Conservation (phyloP, 2,329 filamentous ascomycete species). For the Fusarium scirpi region DNA sequence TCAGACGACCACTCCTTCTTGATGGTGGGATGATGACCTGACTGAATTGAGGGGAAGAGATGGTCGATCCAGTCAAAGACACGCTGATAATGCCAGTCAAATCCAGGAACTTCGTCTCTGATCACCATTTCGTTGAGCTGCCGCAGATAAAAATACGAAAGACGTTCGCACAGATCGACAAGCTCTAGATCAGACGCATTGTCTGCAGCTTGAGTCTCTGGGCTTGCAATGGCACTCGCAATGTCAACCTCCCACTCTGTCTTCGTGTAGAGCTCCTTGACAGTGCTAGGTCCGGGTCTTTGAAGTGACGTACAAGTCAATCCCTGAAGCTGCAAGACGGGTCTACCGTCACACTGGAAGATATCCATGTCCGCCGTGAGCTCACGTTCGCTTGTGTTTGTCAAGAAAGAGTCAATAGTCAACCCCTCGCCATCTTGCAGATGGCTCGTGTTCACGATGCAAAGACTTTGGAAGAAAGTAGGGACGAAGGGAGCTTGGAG, state of each 20-base stretch:
- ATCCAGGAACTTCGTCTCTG: no score
- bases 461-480: conserved; percentile 7
- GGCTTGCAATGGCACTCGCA: neutral
- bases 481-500: conserved; percentile 50
- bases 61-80: conserved; percentile 9
- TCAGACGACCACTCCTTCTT: neutral
- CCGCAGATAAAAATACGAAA: conserved; percentile 8
- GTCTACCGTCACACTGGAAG: no score
- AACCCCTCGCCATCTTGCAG: neutral
- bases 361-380: conserved; percentile 7
- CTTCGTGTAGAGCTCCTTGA: conserved; percentile 5
- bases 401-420: conserved; percentile 6
- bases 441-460: conserved; percentile 6
- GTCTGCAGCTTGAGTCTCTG: no score
- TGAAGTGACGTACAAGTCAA: conserved; percentile 10
- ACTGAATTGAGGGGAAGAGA: neutral
- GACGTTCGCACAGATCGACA: conserved; percentile 1
- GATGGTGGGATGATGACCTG: neutral
- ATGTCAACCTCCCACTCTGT: conserved; percentile 11
- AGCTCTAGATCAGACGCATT: conserved; percentile 15
- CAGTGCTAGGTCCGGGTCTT: neutral
- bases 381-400: neutral
- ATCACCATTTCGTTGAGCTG: no score
- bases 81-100: conserved; percentile 3
- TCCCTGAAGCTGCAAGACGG: conserved; percentile 3